A percentile compares a stretch with the other conserved stretches of the same genome.
These are phyloP conservation scores for Lactarius pseudohatsudake DNA, from an alignment of 768 basidiomycete species.

Conservation along the genomic window DNA sequence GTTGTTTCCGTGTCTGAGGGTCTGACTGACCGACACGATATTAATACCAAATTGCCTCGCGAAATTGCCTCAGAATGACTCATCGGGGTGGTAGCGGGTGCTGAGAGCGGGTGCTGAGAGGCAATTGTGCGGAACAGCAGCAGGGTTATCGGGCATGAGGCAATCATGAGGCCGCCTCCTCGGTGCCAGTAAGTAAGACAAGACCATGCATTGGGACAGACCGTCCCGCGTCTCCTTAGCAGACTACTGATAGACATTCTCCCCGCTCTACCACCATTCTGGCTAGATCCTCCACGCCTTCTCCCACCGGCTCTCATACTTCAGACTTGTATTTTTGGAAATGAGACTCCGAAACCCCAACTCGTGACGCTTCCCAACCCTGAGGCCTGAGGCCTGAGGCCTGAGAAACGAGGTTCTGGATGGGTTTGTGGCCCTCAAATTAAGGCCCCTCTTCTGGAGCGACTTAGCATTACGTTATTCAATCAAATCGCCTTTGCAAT, in stretches of 20 bases:
- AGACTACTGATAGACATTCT: conserved; percentile 53
- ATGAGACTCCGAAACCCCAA: conserved; percentile 40
- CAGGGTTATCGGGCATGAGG: background rate
- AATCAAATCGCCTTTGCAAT: too few relatives aligned
- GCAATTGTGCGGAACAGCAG: conserved; percentile 12
- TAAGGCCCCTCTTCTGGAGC: too few relatives aligned
- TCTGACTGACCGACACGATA: conserved; percentile 5
- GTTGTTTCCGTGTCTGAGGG: conserved; percentile 1
- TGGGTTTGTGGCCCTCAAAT: too few relatives aligned
- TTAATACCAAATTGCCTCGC: background rate
- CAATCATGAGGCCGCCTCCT: background rate
- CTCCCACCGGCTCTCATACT: conserved; percentile 61
- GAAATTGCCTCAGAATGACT: conserved; percentile 24
- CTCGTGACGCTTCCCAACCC: too few relatives aligned
- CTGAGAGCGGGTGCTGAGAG: background rate
- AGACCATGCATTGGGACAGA: conserved; percentile 38
- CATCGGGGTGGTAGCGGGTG: background rate
- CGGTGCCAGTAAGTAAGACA: background rate
- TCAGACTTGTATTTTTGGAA: conserved; percentile 41
- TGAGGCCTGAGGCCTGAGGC: too few relatives aligned
- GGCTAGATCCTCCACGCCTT: conserved; percentile 71
- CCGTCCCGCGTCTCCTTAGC: conserved; percentile 42
- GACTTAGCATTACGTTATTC: too few relatives aligned
- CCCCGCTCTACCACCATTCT: conserved; percentile 60
- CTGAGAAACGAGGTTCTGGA: too few relatives aligned